A percentile compares a stretch with the other conserved stretches of the same genome.
Evolutionary conservation across 2,329 filamentous ascomycete genomes (phyloP).

Genomic region (Ophiostoma populinum): DNA sequence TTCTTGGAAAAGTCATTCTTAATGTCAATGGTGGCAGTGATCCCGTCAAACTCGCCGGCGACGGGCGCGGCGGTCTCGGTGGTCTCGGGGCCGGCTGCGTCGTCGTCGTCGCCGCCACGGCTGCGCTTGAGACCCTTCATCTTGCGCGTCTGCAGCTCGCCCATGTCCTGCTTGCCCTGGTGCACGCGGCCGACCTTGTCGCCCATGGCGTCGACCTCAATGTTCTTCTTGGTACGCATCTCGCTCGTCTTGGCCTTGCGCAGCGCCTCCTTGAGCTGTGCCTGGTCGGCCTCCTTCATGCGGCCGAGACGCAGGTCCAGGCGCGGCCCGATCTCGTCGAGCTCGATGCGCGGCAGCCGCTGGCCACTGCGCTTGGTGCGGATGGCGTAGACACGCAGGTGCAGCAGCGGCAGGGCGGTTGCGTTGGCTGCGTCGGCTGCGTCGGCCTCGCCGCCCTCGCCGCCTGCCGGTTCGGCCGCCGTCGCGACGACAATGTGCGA

Average conservation of each 20-base stretch:
- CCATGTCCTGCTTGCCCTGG: conserved; percentile 75
- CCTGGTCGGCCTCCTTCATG: conserved; percentile 58
- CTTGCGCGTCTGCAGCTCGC: conserved; percentile 81
- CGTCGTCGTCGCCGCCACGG: conserved; percentile 31
- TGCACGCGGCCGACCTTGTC: conserved; percentile 95
- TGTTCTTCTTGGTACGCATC: conserved; percentile 88
- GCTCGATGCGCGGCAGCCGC: conserved; percentile 58
- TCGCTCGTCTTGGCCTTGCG: conserved; percentile 62
- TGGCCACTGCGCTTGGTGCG: conserved; percentile 74
- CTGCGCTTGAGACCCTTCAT: conserved; percentile 96
- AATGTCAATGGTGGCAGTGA: conserved; percentile 5
- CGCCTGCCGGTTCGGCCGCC: conserved; percentile 42
- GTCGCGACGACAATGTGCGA: conserved; percentile 77
- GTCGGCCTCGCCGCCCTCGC: conserved; percentile 12
- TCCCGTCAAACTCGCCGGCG: conserved; percentile 4
- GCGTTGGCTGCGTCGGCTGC: too few species aligned
- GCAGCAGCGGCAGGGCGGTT: conserved; percentile 34
- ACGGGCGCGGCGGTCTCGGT: too few species aligned
- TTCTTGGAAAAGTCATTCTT: conserved; percentile 20
- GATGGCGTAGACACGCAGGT: conserved; percentile 70
- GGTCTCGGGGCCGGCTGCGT: background rate
- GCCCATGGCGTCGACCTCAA: conserved; percentile 76
- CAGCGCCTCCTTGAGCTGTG: conserved; percentile 76
- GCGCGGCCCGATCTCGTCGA: conserved; percentile 39
- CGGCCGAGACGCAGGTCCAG: conserved; percentile 84